Evolutionary conservation across 176 grass and related monocot genomes (phyloP), one percentile per base, ranked within the genome.

Genomic region (Alopecurus myosuroides): DNA sequence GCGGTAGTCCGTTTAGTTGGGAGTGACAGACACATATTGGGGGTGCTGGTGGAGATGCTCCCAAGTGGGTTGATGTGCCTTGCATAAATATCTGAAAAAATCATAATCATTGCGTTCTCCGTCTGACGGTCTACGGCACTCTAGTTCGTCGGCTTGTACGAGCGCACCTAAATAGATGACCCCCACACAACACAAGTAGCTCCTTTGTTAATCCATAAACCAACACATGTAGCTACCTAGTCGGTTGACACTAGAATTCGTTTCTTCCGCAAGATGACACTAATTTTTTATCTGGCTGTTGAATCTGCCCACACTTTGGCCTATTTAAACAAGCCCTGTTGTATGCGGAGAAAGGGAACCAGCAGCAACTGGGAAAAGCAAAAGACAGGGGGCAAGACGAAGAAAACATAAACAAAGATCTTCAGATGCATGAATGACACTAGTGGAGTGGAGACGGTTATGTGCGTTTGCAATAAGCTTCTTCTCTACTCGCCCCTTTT

Each of bases 371-470:
- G 26, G 42, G 8, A 15, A 34, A 82, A 36, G 13, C 9, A 77
- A 36, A 2, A 2, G 5, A 22, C 23, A 82, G 4, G 14, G 14
- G 60, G 13, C 5, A 20, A 31, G 20, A 3, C 3, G 1, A 42
- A n/a, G 0, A 25, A 70, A 70, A 78, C 6, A 79, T 41, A 25
- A 37, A 1, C 3, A n/a, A 83, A 83, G 29, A 35, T 0, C 71
- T 22, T 88, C 51, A 62, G 52, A 72, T 11, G 73, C 68, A 61
- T 60, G 30, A 6, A 18, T 18, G 39, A 70, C 40, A 13, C 22
- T 75, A 73, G 55, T 82, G 79, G 79, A 73, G 55, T 82, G 79
- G 79, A 77, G 73, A 70, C 26, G 22, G 73, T 90, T 75, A 78
- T 79, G 33, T 57, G 25, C 19, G 57, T 74, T 40, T 67, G 34